A percentile compares a stretch with the other conserved stretches of the same genome.
phyloP scores from a whole-genome alignment of 2,329 filamentous ascomycete species.

The Rhinocladiella mackenziei region DNA sequence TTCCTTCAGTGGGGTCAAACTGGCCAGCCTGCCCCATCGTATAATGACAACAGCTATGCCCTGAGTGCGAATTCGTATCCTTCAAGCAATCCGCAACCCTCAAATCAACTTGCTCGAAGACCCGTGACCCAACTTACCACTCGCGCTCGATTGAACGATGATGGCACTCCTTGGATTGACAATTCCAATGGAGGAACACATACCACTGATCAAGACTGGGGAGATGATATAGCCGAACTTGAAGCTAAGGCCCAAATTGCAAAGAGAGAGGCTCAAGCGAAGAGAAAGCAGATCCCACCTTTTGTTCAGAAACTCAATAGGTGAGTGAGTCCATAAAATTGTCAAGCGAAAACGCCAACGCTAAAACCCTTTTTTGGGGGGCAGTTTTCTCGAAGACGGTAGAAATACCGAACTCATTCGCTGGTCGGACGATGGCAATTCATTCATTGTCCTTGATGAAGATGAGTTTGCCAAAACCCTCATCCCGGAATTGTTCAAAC shows the following conservation, averaged over 20 bases:
- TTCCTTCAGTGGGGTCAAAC: slow-evolving; percentile 54
- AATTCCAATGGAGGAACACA: slow-evolving; percentile 35
- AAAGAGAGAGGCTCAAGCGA: slow-evolving; percentile 81
- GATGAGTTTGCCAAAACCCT: slow-evolving; percentile 76
- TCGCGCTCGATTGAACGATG: slow-evolving; percentile 15
- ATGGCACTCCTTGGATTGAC: slow-evolving; percentile 36
- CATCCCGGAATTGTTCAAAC: slow-evolving; percentile 73
- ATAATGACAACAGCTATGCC: slow-evolving; percentile 51
- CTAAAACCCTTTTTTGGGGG: slow-evolving; percentile 6
- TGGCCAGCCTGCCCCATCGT: slow-evolving; percentile 38
- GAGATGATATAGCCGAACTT: slow-evolving; percentile 69
- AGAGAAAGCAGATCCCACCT: slow-evolving; percentile 91
- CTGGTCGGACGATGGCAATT: slow-evolving; percentile 95
- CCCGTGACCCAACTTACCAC: slow-evolving; percentile 35
- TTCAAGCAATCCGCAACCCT: slow-evolving; percentile 29
- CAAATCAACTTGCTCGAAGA: slow-evolving; percentile 43
- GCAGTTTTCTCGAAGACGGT: slow-evolving; percentile 84
- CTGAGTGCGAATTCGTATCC: slow-evolving; percentile 44
- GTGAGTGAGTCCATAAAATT: no score
- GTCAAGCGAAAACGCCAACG: slow-evolving; percentile 27
- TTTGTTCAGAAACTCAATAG: slow-evolving; percentile 98
- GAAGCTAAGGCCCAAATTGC: slow-evolving; percentile 75
- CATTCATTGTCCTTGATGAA: slow-evolving; percentile 93
- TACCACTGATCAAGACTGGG: slow-evolving; percentile 42
- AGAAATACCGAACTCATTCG: slow-evolving; percentile 93